These are phyloP conservation scores for Lophiotrema nucula DNA, from an alignment of 495 filamentous ascomycete species.

Conservation along the genomic window DNA sequence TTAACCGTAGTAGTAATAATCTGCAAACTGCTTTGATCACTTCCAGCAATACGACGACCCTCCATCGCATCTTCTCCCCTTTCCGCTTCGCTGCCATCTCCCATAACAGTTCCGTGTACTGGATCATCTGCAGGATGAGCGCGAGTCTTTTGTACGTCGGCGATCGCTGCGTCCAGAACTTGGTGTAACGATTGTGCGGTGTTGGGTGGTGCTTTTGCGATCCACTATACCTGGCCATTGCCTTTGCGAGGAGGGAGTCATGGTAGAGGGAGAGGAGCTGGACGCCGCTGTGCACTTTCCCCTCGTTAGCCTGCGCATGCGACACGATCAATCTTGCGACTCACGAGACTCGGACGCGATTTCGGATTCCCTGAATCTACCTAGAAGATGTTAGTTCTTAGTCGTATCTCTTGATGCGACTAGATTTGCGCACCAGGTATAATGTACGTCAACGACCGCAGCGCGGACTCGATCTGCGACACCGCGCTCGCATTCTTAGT, in stretches of 20 bases:
- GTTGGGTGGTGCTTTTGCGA: conserved; percentile 53
- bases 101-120: conserved; percentile 87
- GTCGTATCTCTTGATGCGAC: background rate
- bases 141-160: conserved; percentile 75
- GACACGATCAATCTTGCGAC: conserved; percentile 22
- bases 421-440: conserved; percentile 67
- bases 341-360: conserved; percentile 83
- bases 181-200: conserved; percentile 85
- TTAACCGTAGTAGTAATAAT: conserved; percentile 77
- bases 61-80: conserved; percentile 82
- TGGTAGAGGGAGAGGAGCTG: conserved; percentile 93
- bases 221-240: conserved; percentile 49
- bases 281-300: conserved; percentile 74
- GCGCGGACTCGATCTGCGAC: conserved; percentile 85
- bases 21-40: conserved; percentile 83
- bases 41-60: conserved; percentile 84
- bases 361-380: conserved; percentile 89
- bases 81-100: conserved; percentile 84
- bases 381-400: conserved; percentile 45
- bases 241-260: conserved; percentile 78
- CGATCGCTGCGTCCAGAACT: conserved; percentile 77
- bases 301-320: conserved; percentile 4
- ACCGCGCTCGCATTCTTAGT: conserved; percentile 90
- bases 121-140: conserved; percentile 78
- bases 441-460: conserved; percentile 91